Conservation (phyloP, 164 flowering plant species). For the Berberis vulgaris region DNA sequence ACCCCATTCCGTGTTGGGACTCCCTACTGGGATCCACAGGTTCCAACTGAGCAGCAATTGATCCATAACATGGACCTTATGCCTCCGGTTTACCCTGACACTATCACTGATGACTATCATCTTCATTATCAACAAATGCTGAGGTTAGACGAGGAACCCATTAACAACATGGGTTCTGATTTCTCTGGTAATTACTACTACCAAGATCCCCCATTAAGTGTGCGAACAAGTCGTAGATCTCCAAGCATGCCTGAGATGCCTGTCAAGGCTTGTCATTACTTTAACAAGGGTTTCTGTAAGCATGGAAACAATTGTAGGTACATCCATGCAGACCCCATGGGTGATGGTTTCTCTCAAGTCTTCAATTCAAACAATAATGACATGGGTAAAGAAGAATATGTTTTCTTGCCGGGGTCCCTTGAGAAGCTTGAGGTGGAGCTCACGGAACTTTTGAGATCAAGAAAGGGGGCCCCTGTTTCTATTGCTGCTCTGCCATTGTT, state of each 20-base stretch:
- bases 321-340: constrained; percentile 41
- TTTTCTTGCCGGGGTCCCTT: constrained; percentile 49
- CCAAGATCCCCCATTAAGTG: constrained; percentile 29
- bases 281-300: constrained; percentile 70
- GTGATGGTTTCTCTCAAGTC: constrained; percentile 35
- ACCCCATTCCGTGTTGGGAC: constrained; percentile 28
- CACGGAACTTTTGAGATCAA: constrained; percentile 55
- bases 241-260: constrained; percentile 33
- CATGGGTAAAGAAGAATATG: constrained; percentile 33
- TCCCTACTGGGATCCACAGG: constrained; percentile 37
- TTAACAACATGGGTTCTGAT: constrained; percentile 14
- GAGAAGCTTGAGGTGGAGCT: constrained; percentile 72
- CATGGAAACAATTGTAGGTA: constrained; percentile 76
- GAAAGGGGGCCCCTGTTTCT: constrained; percentile 67
- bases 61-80: constrained; percentile 21
- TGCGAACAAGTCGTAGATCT: constrained; percentile 28
- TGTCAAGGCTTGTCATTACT: constrained; percentile 59
- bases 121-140: constrained; percentile 35
- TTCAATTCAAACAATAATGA: constrained; percentile 25
- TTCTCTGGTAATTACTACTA: constrained; percentile 24
- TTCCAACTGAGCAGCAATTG: constrained; percentile 21
- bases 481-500: constrained; percentile 81
- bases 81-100: constrained; percentile 22
- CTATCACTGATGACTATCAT: constrained; percentile 26
- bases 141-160: constrained; percentile 43